Evolutionary conservation across 2,329 filamentous ascomycete species (phyloP), one percentile per base, ranked within the genome.

Genomic region (Sclerotinia subarctica): DNA sequence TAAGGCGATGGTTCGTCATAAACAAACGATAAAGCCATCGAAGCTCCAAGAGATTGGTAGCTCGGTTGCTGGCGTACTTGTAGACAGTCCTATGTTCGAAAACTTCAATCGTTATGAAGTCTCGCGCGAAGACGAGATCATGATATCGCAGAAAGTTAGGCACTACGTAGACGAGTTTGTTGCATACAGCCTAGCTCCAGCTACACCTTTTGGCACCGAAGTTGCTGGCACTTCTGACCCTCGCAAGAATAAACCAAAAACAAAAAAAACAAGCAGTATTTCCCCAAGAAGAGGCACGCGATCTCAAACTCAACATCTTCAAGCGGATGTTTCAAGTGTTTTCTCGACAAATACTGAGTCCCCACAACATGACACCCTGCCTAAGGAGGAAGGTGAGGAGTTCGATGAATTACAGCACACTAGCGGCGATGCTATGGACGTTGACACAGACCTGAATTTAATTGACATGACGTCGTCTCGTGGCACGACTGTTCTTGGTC

Each of bases 91-190:
- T n/a, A 44, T 52, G 26, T 66, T 68, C 26, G 67, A 47, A 21
- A 38, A 46, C 19, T n/a, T 66, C 26, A 26, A 24, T 44, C 44
- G 35, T 35, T 19, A 65, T 46, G 54, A 13, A 15, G 17, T 68
- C 21, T 68, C 67, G 38, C 42, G 6, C 19, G 52, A 65, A 11
- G 51, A 68, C 26, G 67, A 60, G 56, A 57, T 21, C 11, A 24
- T 6, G 46, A 66, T 69, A 58, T 59, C 53, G 24, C 47, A 67
- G 69, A 66, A 53, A n/a, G 62, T 54, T 7, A 47, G 54, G 15
- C 29, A 56, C 21, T 66, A 66, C n/a, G 53, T 68, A 46, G 53
- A 68, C 26, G 46, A 65, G 6, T 68, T 65, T 51, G 62, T 66
- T 13, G 46, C 51, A 35, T 17, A 47, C n/a, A 57, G 49, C 13